Evolutionary conservation across 139 green algal genomes (phyloP), one percentile per base, ranked within the genome.

Genomic region (Parachlorella kessleri): DNA sequence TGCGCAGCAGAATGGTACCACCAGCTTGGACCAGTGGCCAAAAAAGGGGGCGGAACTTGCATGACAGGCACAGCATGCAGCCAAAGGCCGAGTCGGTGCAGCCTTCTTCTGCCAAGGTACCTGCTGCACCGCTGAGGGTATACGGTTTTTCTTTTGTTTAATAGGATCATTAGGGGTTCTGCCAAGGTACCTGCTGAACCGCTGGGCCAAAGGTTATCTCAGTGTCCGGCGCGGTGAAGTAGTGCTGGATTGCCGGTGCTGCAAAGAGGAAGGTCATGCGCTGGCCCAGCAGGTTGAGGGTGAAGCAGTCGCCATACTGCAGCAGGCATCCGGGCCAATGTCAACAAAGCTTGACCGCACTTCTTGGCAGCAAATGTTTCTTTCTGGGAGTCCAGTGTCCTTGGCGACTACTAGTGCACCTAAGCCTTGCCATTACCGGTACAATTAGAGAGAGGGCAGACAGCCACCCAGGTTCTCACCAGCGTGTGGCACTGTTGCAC

Each of bases 181-280:
- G n/a, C n/a, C n/a, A n/a, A n/a, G n/a, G 30, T 28, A 83, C 86
- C 87, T 90, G 89, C 53, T 85, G 66, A 14, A 85, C 80, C 4
- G 80, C 80, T 1, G 80, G 79, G 3, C 35, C 70, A 64, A 94
- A 94, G 0, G 78, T 90, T 28, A 93, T 79, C 30, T 86, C 8
- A 2, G 63, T 70, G n/a, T 93, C 85, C 3, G 85, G 87, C 1
- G 83, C 83, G 21, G 53, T 78, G 65, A 96, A 93, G 75, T 94
- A 95, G 26, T 66, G 42, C 2, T 84, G 65, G 2, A 95, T 84
- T 24, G 88, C 69, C 0, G 55, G 36, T 0, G 87, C 85, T 2
- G 87, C 66, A 33, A 89, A 90, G 10, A 93, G 39, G 36, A 92
- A 96, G 2, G 86, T 87, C 89, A 96, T 93, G 33, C 64, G 35